Evolutionary conservation across 2,329 filamentous ascomycete species (phyloP).

Genomic region (Pseudogymnoascus sp.): DNA sequence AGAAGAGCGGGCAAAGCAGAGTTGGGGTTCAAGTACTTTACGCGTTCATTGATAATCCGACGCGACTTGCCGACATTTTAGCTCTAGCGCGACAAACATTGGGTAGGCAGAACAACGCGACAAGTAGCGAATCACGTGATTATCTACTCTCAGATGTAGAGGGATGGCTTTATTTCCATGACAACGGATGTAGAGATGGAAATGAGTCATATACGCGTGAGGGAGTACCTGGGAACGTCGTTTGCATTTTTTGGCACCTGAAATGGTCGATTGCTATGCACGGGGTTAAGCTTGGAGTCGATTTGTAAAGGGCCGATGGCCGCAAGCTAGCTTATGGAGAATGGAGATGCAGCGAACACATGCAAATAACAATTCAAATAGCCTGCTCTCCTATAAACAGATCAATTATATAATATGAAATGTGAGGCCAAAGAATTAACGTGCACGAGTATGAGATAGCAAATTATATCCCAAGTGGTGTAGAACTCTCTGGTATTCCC

Average conservation of each 20-base stretch:
- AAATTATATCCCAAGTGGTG: background rate
- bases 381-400: background rate
- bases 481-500: background rate
- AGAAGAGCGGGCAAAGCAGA: slow-evolving; percentile 6
- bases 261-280: background rate
- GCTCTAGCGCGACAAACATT: slow-evolving; percentile 9
- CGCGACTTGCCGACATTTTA: slow-evolving; percentile 7
- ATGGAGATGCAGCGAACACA: background rate
- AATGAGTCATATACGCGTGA: slow-evolving; percentile 1
- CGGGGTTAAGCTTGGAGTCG: background rate
- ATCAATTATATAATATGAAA: background rate
- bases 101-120: slow-evolving; percentile 6
- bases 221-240: background rate
- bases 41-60: slow-evolving; percentile 11
- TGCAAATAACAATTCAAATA: background rate
- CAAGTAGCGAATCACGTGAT: background rate
- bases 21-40: slow-evolving; percentile 12
- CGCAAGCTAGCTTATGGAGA: background rate
- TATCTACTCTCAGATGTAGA: background rate
- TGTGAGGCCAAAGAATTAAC: background rate
- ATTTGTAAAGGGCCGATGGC: background rate
- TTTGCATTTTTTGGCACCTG: background rate
- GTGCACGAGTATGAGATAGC: background rate
- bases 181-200: background rate
- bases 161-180: background rate